Percentiles rank a stretch among this genome's conserved stretches.
These are phyloP conservation scores for Ajuga reptans DNA, from an alignment of 305 asterid genomes.

Conservation along the genomic window DNA sequence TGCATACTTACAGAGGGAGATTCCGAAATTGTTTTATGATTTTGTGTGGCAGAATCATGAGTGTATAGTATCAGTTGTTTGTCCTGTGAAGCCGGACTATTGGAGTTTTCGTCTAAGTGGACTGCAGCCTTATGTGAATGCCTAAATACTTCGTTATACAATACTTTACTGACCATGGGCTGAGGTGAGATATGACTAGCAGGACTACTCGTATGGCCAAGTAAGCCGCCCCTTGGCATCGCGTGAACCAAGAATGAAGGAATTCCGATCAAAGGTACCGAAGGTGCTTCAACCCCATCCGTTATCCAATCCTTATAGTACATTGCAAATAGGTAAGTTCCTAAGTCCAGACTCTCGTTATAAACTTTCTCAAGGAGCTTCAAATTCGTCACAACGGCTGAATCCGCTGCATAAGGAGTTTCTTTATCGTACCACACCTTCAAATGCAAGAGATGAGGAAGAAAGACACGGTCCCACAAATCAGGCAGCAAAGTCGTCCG, in stretches of 20 bases:
- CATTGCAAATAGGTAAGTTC: constrained; percentile 49
- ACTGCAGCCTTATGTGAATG: constrained; percentile 32
- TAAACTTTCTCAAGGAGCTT: constrained; percentile 44
- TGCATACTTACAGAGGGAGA: constrained; percentile 40
- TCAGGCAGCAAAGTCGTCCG: constrained; percentile 48
- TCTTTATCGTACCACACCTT: constrained; percentile 52
- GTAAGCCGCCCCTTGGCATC: constrained; percentile 28
- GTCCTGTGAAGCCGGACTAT: constrained; percentile 42
- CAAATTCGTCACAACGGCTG: constrained; percentile 26
- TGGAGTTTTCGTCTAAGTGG: constrained; percentile 34
- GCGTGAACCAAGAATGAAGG: constrained; percentile 36
- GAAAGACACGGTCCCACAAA: constrained; percentile 60
- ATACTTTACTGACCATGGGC: constrained; percentile 57
- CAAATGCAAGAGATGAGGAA: constrained; percentile 52
- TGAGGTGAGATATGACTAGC: constrained; percentile 41
- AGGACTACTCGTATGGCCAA: constrained; percentile 39
- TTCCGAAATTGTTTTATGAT: constrained; percentile 23
- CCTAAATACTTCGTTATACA: constrained; percentile 53
- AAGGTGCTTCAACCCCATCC: constrained; percentile 53
- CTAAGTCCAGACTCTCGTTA: constrained; percentile 47
- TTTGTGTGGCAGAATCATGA: constrained; percentile 27
- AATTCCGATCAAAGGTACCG: constrained; percentile 39
- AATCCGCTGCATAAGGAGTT: constrained; percentile 26
- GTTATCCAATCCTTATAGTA: constrained; percentile 79
- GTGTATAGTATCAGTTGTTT: constrained; percentile 35